Base-by-base conservation (phyloP, 2,329 filamentous ascomycete species). In the Exophiala aquamarina region DNA sequence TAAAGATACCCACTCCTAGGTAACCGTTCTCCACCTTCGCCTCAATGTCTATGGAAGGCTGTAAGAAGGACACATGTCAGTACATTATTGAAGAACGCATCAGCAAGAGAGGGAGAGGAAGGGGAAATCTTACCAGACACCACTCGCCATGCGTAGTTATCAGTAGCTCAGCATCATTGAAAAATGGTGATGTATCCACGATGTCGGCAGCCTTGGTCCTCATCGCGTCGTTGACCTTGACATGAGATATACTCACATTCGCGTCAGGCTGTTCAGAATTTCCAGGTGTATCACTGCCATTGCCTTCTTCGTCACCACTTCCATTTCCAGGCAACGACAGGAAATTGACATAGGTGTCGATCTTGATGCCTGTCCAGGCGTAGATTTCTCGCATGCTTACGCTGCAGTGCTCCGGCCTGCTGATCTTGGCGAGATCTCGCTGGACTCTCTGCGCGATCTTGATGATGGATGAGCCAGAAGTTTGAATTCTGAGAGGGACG, bases 301-400 rank as follows among this genome's bases (percentile, higher is more conserved):
- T 32, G 23, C 13, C 26, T 32, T 38, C 32, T n/a, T 26, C 31
- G n/a, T 48, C 42, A 7, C 39, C 49, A 43, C 35, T 14, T 17
- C 28, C 31, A n/a, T 49, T 31, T n/a, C 38, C 26, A 1, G 77
- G 77, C 4, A 82, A 64, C 41, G 74, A 81, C 14, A 95, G 66
- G 55, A 95, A 93, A 63, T 96, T 96, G 59, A 95, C 82, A 68
- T 88, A 92, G 0, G 78, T 82, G 57, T 87, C 78, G 1, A 95
- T 66, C 44, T 66, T 72, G 2, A 89, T 68, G 0, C 85, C 86
- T 0, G 87, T 92, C 89, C 89, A 95, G 13, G 75, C 66, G 15
- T 74, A 67, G 29, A 95, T 83, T 63, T 95, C 84, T 69, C 79
- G 81, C 1, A 95, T 69, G 1, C 81, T 81, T 0, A 81, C 82